These are phyloP conservation scores for Cardamine resedifolia DNA, from an alignment of 345 rosid species.

Conservation along the genomic window DNA sequence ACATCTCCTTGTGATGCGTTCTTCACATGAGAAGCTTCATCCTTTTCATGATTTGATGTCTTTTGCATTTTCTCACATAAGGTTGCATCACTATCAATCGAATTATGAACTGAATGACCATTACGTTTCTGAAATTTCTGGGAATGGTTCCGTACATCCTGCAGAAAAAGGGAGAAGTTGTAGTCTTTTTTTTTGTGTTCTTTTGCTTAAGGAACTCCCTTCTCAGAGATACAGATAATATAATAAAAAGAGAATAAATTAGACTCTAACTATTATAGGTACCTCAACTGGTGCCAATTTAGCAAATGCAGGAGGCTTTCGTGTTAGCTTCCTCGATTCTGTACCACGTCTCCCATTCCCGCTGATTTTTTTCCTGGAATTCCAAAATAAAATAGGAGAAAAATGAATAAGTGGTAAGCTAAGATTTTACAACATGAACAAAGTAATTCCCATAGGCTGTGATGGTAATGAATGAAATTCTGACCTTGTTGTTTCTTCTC, in stretches of 20 bases:
- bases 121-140: constrained; percentile 39
- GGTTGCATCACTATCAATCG: constrained; percentile 35
- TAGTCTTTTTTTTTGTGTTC: background rate
- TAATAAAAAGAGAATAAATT: constrained; percentile 23
- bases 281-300: constrained; percentile 79
- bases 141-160: constrained; percentile 49
- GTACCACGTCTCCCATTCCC: constrained; percentile 62
- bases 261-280: constrained; percentile 21
- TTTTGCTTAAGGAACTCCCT: background rate
- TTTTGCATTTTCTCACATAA: constrained; percentile 48
- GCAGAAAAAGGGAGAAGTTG: constrained; percentile 23
- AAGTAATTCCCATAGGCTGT: background rate
- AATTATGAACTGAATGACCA: constrained; percentile 37
- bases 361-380: constrained; percentile 68
- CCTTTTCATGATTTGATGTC: constrained; percentile 49
- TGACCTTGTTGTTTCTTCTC: constrained; percentile 76
- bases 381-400: constrained; percentile 9
- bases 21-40: constrained; percentile 71
- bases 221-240: background rate
- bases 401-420: constrained; percentile 8
- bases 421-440: background rate
- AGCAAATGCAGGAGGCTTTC: constrained; percentile 54
- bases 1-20: constrained; percentile 86
- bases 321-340: constrained; percentile 66
- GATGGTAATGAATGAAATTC: constrained; percentile 16